These are phyloP conservation scores for Pleurotus eryngii DNA, from an alignment of 768 basidiomycete species.

Conservation along the genomic window DNA sequence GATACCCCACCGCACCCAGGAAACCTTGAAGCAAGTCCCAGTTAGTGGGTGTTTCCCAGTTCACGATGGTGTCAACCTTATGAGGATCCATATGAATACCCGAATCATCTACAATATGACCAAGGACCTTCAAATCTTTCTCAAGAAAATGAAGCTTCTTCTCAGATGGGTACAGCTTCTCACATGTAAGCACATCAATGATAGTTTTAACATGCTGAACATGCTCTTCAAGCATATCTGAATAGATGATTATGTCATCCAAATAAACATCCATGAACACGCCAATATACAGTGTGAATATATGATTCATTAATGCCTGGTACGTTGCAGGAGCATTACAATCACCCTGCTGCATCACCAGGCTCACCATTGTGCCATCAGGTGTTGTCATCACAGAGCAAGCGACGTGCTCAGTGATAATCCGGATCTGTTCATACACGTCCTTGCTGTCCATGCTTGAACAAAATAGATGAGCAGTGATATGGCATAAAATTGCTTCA, in stretches of 20 bases:
- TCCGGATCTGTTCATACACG: constrained; percentile 39
- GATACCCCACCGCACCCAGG: too few species aligned
- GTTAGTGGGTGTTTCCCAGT: too few species aligned
- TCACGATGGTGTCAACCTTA: too few species aligned
- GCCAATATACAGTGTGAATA: constrained; percentile 7
- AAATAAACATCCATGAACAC: constrained; percentile 12
- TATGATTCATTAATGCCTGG: not conserved
- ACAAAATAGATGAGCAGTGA: too few species aligned
- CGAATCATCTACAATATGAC: too few species aligned
- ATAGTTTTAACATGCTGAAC: constrained; percentile 25
- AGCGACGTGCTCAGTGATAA: constrained; percentile 23
- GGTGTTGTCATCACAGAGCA: constrained; percentile 26
- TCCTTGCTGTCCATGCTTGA: constrained; percentile 25
- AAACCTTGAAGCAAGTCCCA: too few species aligned
- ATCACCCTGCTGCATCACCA: constrained; percentile 28
- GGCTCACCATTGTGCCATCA: constrained; percentile 32
- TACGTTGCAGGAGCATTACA: too few species aligned
- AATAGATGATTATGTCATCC: constrained; percentile 15
- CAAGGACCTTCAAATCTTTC: too few species aligned
- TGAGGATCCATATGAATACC: too few species aligned
- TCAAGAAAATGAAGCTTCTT: too few species aligned
- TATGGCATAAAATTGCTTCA: too few species aligned
- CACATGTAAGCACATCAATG: constrained; percentile 26
- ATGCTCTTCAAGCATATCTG: constrained; percentile 30
- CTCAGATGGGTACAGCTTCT: constrained; percentile 33